These are phyloP conservation scores for Rhododendron henanense DNA, from an alignment of 148 eudicot species.

Conservation along the genomic window DNA sequence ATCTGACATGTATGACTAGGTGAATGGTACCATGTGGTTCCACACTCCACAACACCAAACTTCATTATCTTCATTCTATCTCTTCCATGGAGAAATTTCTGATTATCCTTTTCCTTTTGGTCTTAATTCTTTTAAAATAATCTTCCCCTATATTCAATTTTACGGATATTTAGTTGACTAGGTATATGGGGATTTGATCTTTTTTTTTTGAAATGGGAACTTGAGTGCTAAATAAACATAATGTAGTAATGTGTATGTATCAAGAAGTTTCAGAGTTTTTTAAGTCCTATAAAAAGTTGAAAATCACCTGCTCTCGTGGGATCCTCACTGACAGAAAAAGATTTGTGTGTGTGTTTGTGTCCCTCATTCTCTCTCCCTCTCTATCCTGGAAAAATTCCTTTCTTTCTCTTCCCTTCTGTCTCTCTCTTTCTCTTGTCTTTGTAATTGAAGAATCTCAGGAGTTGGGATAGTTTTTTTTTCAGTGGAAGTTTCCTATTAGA, in stretches of 20 bases:
- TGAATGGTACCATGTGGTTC: neutral
- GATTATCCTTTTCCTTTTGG: neutral
- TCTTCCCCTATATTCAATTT: neutral
- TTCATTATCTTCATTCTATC: neutral
- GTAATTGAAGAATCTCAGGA: neutral
- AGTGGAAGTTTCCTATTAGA: neutral
- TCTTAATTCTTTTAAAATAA: neutral
- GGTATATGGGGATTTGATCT: neutral
- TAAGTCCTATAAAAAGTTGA: neutral
- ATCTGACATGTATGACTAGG: neutral
- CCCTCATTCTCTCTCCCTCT: neutral
- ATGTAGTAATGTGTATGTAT: neutral
- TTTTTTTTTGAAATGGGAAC: neutral
- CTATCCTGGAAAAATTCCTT: neutral
- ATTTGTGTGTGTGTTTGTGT: neutral
- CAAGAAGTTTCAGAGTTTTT: neutral
- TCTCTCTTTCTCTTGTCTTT: neutral
- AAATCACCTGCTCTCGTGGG: neutral
- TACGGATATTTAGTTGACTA: neutral
- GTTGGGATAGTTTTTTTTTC: neutral
- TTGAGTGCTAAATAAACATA: neutral
- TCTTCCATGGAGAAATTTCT: neutral
- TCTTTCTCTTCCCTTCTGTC: neutral
- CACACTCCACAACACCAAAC: neutral
- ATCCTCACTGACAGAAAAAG: no score